Base-by-base conservation (phyloP, 805 yeast species). In the Pichia deserticola region DNA sequence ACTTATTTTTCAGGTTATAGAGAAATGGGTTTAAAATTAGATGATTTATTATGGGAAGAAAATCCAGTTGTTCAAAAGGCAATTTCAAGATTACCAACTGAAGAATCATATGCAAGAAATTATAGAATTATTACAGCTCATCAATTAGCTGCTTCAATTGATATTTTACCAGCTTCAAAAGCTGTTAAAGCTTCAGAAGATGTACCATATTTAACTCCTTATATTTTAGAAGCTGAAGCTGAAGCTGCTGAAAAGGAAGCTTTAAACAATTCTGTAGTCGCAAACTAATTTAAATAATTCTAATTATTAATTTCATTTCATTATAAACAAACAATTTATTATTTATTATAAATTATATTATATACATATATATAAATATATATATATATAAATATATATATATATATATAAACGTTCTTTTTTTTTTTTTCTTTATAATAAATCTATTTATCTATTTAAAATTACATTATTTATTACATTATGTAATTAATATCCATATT, bases 41-140 rank as follows among this genome's bases (percentile, higher is more conserved):
- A 92, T 67, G 99, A 93, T 70, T 72, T 92, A 63, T 68, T 92
- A 56, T 71, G 77, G 57, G 99, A 93, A 73, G 99, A 93, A 75
- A 84, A 75, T 67, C 90, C 90, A 62, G 73, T 81, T 49, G 78
- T 85, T 73, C 92, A 89, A 75, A 88, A 81, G 65, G 98, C 97
- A 49, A 73, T 93, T 54, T 70, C 79, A 56, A 88, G 99, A 79
- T 75, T 93, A 63, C 95, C 97, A 58, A 79, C 79, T 46, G 81
- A 80, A 48, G 96, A 85, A 68, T 72, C 81, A 41, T 93, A 92
- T 71, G 89, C 95, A 56, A 88, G 99, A 76, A 85, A 84, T 66
- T 93, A 75, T 81, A 87, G 99, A 77, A 78, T 87, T 57, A 76
- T 92, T 57, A 87, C 95, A 59, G 97, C 98, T 54, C 90, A 85